Percentiles rank a stretch among this genome's conserved stretches.
These are phyloP conservation scores for Lepidium aucheri DNA, from an alignment of 345 rosid genomes.

Conservation along the genomic window DNA sequence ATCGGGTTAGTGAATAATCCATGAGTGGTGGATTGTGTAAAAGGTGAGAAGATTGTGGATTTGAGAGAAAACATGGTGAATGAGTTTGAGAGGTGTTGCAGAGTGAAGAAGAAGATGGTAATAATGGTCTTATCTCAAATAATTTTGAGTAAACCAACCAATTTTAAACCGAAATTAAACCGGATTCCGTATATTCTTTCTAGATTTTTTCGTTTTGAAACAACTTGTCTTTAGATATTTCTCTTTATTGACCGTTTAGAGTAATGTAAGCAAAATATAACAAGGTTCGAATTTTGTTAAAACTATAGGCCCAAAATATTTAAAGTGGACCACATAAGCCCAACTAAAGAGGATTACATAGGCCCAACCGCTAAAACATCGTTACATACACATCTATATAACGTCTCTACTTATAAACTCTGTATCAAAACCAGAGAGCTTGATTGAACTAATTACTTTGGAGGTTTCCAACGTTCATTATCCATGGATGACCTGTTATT, in stretches of 20 bases:
- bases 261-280: not conserved
- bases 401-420: not conserved
- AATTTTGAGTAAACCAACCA: not conserved
- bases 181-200: conserved; percentile 21
- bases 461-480: conserved; percentile 18
- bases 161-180: not conserved
- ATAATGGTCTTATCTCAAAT: conserved; percentile 20
- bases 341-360: not conserved
- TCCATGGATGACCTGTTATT: conserved; percentile 26
- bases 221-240: not conserved
- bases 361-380: not conserved
- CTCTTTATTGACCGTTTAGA: not conserved
- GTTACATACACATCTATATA: not conserved
- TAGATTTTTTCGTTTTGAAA: not conserved
- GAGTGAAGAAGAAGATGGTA: conserved; percentile 25
- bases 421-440: not conserved
- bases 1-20: conserved; percentile 4
- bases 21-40: conserved; percentile 25
- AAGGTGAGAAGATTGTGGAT: conserved; percentile 27
- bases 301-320: not conserved
- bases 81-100: conserved; percentile 22
- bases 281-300: not conserved
- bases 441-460: not conserved
- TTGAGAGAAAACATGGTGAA: conserved; percentile 30
- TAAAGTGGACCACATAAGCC: not conserved